A percentile compares a stretch with the other conserved stretches of the same genome.
Conservation (phyloP, 2,329 filamentous ascomycete species). For the Fusarium sp. region DNA sequence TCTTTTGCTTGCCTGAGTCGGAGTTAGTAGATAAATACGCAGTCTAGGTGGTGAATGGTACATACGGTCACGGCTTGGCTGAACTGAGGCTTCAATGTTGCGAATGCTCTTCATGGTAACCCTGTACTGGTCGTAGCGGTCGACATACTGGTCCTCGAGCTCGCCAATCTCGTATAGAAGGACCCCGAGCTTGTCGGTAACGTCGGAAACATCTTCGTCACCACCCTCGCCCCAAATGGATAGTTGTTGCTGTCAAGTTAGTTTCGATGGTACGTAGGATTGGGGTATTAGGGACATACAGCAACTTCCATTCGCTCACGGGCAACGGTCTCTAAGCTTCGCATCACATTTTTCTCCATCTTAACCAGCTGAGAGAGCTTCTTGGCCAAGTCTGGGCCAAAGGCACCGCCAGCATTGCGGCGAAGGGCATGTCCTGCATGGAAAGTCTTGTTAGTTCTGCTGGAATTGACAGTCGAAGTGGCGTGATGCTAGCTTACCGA, state of each 20-base stretch:
- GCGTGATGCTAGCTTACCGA: constrained; percentile 69
- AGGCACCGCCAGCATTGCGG: constrained; percentile 78
- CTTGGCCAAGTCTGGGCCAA: constrained; percentile 89
- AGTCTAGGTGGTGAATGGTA: constrained; percentile 8
- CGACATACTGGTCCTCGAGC: constrained; percentile 97
- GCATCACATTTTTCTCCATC: constrained; percentile 99
- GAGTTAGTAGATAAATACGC: constrained; percentile 4
- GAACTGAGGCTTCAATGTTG: constrained; percentile 98
- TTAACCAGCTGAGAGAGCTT: constrained; percentile 98
- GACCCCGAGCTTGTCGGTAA: constrained; percentile 98
- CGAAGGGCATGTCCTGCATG: constrained; percentile 71
- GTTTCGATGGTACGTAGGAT: neutral
- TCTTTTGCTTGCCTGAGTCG: constrained; percentile 90
- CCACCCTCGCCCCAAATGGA: constrained; percentile 96
- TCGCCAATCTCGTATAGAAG: constrained; percentile 98
- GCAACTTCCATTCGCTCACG: constrained; percentile 98
- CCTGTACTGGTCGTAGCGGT: constrained; percentile 98
- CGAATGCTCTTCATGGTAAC: constrained; percentile 99
- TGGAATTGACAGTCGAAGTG: neutral
- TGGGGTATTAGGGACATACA: constrained; percentile 64
- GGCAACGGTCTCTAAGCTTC: constrained; percentile 93
- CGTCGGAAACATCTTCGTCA: constrained; percentile 97
- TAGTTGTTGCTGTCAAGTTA: constrained; percentile 83
- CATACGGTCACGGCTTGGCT: constrained; percentile 95
- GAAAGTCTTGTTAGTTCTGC: constrained; percentile 9